Base-by-base conservation (phyloP, 139 green algal genomes). In the Tetraselmis chui region DNA sequence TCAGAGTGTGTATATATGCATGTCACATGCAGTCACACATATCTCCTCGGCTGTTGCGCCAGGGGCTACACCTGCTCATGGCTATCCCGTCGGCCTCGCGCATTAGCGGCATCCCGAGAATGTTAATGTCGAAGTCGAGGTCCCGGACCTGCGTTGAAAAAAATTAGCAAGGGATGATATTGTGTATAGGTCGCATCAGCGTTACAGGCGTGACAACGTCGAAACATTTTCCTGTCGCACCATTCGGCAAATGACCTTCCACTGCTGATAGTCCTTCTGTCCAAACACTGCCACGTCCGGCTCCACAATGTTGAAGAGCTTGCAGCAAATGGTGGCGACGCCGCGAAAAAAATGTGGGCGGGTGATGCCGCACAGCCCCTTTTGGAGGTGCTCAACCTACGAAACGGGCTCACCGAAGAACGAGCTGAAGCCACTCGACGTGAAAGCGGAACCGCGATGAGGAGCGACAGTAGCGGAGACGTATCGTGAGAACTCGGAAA, bases 261-360 rank as follows among this genome's bases (percentile, higher is more conserved):
- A 94, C 89, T 99, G 97, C 91, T 99, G 97, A 88, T 96, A 99
- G 89, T 99, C 97, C 88, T 98, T 98, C 75, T 86, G 87, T 24
- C 97, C 97, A 86, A 99, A 99, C 75, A 98, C 90, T 0, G 95
- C 96, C 30, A 97, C 90, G 76, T 99, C 96, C 1, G 94, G 94
- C 86, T 97, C 92, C 22, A 97, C 91, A 79, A 99, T 97, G 88
- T 99, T 91, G 83, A 99, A 98, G 31, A 99, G 89, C 91, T 99
- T 99, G 59, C n/a, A 80, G 5, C 76, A 80, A 23, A 30, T 58
- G 32, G 97, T 99, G 32, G 91, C 92, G 11, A 99, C 97, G 2
- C 97, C 97, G n/a, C 92, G 85, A 89, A 99, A 99, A 84, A 99
- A 99, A 86, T 97, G 92, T 0, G 97, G 97, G 0, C 97, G 88